Conservation (phyloP, 805 yeast species). For the Alloascoidea hylecoeti region DNA sequence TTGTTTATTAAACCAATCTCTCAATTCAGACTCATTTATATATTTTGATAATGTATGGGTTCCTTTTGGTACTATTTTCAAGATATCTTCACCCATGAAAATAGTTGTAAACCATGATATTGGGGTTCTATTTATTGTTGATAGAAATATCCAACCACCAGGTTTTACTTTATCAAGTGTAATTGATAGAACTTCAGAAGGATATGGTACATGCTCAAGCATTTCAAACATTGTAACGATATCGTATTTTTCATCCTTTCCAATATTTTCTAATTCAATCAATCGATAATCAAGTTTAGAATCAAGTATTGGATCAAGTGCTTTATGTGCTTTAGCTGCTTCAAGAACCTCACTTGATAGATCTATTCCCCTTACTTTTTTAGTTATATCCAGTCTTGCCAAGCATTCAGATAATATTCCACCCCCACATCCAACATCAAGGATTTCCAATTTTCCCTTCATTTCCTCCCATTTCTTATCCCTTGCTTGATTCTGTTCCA, state of each 20-base stretch:
- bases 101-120: slow-evolving; percentile 89
- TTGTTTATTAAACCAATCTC: slow-evolving; percentile 37
- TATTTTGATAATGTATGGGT: slow-evolving; percentile 85
- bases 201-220: slow-evolving; percentile 87
- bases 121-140: slow-evolving; percentile 85
- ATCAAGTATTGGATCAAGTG: slow-evolving; percentile 47
- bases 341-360: slow-evolving; percentile 68
- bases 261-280: slow-evolving; percentile 46
- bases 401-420: slow-evolving; percentile 82
- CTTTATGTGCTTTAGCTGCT: slow-evolving; percentile 62
- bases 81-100: slow-evolving; percentile 70
- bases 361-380: slow-evolving; percentile 69
- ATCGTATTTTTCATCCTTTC: slow-evolving; percentile 38
- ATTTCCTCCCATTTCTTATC: slow-evolving; percentile 20
- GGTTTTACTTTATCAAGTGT: slow-evolving; percentile 58
- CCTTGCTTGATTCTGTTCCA: slow-evolving; percentile 34
- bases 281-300: slow-evolving; percentile 45
- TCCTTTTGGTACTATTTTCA: slow-evolving; percentile 78
- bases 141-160: slow-evolving; percentile 76
- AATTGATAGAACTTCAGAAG: slow-evolving; percentile 53
- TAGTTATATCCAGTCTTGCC: slow-evolving; percentile 57
- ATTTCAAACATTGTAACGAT: slow-evolving; percentile 86
- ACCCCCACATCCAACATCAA: slow-evolving; percentile 99
- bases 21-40: slow-evolving; percentile 62
- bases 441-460: slow-evolving; percentile 28